These are phyloP conservation scores for Fraxinus paxiana DNA, from an alignment of 305 asterid genomes.

Conservation along the genomic window DNA sequence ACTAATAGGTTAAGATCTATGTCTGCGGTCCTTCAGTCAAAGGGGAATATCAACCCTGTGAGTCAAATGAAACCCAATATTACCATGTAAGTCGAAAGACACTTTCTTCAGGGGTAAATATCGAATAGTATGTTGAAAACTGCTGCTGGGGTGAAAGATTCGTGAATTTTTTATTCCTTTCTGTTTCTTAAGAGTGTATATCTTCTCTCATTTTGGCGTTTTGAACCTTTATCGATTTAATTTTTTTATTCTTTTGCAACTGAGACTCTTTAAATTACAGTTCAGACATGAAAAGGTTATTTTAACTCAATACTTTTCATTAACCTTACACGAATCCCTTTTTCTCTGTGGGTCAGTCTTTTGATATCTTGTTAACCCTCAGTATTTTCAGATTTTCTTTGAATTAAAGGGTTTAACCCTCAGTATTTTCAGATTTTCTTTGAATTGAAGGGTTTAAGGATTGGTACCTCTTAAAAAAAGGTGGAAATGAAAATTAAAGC, in stretches of 20 bases:
- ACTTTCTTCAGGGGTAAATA: slow-evolving; percentile 11
- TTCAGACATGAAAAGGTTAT: background rate
- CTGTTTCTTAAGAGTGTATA: slow-evolving; percentile 17
- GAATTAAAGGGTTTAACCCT: background rate
- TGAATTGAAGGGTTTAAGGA: background rate
- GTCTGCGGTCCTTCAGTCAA: slow-evolving; percentile 40
- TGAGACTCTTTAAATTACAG: background rate
- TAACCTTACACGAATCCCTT: background rate
- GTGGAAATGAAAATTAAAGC: background rate
- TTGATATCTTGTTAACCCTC: background rate
- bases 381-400: background rate
- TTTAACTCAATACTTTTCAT: background rate
- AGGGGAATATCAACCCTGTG: slow-evolving; percentile 23
- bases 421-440: no score
- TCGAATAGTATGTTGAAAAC: slow-evolving; percentile 17
- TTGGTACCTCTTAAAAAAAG: background rate
- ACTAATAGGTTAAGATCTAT: slow-evolving; percentile 53
- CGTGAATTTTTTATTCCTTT: slow-evolving; percentile 24
- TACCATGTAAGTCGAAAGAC: slow-evolving; percentile 28
- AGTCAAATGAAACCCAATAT: slow-evolving; percentile 31
- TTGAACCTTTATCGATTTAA: slow-evolving; percentile 14
- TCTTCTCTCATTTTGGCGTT: background rate
- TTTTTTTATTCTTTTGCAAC: slow-evolving; percentile 18
- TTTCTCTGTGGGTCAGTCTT: background rate
- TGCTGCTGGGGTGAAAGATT: slow-evolving; percentile 28